A percentile compares a stretch with the other conserved stretches of the same genome.
phyloP scores from a whole-genome alignment of 2,329 filamentous ascomycete species.

The Sporothrix luriei region DNA sequence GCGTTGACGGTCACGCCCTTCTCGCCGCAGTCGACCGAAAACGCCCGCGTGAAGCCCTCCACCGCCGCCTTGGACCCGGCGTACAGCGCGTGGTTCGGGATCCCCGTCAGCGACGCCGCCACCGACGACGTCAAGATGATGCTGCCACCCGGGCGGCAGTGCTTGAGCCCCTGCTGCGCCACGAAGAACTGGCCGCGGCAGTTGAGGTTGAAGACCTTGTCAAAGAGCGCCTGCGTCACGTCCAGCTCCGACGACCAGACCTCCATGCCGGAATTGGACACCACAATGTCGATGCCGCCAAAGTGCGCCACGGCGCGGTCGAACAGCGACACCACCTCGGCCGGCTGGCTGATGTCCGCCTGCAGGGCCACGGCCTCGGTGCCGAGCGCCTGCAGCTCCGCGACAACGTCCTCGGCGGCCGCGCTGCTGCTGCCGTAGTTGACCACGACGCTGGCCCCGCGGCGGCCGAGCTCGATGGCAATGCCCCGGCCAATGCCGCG shows the following conservation, averaged over 20 bases:
- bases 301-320: constrained; percentile 65
- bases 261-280: constrained; percentile 73
- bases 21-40: constrained; percentile 70
- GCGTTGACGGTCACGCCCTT: constrained; percentile 72
- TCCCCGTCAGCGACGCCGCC: constrained; percentile 65
- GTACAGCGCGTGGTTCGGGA: constrained; percentile 71
- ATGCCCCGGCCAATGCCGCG: constrained; percentile 69
- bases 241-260: constrained; percentile 70
- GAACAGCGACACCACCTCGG: constrained; percentile 64
- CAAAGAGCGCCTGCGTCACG: constrained; percentile 69
- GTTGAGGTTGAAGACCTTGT: constrained; percentile 72
- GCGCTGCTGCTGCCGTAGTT: constrained; percentile 64
- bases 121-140: constrained; percentile 74
- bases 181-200: constrained; percentile 75
- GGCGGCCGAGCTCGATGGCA: constrained; percentile 66
- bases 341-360: constrained; percentile 65
- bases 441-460: constrained; percentile 65
- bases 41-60: constrained; percentile 71
- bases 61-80: constrained; percentile 72
- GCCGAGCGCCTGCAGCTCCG: constrained; percentile 58
- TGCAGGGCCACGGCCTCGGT: constrained; percentile 62
- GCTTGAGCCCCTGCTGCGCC: constrained; percentile 71
- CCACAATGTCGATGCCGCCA: constrained; percentile 70
- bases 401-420: constrained; percentile 60
- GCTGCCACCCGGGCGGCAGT: constrained; percentile 69